A percentile compares a stretch with the other conserved stretches of the same genome.
phyloP scores from a whole-genome alignment of 768 basidiomycete genomes.

The Crassisporium funariophilum region DNA sequence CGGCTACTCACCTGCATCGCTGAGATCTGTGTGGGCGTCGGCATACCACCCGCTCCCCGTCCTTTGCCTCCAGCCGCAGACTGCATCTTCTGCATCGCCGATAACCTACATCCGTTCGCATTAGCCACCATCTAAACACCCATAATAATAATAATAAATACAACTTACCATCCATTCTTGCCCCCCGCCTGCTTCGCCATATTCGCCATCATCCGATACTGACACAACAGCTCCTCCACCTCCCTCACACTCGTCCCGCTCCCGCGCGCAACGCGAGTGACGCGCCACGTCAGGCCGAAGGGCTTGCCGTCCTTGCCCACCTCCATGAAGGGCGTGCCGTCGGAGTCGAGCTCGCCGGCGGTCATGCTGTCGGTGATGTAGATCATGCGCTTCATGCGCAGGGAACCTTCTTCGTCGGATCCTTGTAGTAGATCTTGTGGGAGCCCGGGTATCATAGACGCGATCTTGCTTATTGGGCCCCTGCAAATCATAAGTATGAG shows the following conservation, averaged over 20 bases:
- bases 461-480: conserved; percentile 99
- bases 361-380: conserved; percentile 99
- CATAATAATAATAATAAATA: background rate
- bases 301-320: conserved; percentile 82
- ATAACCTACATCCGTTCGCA: conserved; percentile 51
- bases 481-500: conserved; percentile 46
- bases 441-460: conserved; percentile 97
- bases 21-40: conserved; percentile 90
- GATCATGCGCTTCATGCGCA: conserved; percentile 95
- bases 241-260: conserved; percentile 94
- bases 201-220: conserved; percentile 98
- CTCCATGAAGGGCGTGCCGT: conserved; percentile 90
- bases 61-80: conserved; percentile 83
- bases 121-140: background rate
- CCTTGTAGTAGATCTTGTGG: conserved; percentile 90
- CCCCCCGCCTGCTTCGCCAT: conserved; percentile 99
- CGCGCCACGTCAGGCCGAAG: conserved; percentile 85
- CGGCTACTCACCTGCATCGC: conserved; percentile 84
- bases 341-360: conserved; percentile 88
- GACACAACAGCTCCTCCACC: conserved; percentile 96
- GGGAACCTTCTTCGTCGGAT: conserved; percentile 89
- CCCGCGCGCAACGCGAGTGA: conserved; percentile 87
- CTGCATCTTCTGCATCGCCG: conserved; percentile 94
- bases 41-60: conserved; percentile 84
- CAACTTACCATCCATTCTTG: conserved; percentile 85